These are phyloP conservation scores for Coemansia javaensis DNA, from an alignment of 192 early-diverging fungal genomes.

Conservation along the genomic window DNA sequence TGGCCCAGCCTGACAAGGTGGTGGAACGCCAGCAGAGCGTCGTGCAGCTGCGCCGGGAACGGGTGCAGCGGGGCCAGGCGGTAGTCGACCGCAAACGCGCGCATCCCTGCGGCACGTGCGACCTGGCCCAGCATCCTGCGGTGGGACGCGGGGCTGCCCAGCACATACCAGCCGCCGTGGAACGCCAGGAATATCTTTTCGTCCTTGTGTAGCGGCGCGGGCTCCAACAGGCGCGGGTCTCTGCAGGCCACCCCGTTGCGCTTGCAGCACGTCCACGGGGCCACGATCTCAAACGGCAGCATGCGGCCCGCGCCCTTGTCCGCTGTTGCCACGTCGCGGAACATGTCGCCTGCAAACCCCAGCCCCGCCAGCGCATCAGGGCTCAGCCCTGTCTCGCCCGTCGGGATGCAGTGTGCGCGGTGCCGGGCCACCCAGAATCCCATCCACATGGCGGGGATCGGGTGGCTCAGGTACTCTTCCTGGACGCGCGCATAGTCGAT, in stretches of 20 bases:
- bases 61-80: conserved; percentile 28
- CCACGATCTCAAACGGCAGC: conserved; percentile 10
- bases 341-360: too few relatives aligned
- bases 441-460: neutral
- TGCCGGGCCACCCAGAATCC: neutral
- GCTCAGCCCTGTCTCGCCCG: too few relatives aligned
- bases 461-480: neutral
- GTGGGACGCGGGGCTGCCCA: conserved; percentile 15
- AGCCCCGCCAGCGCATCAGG: too few relatives aligned
- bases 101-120: neutral
- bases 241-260: neutral
- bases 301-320: neutral
- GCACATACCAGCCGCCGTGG: conserved; percentile 24
- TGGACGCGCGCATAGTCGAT: conserved; percentile 5
- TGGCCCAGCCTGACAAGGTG: conserved; percentile 14
- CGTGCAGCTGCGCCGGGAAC: conserved; percentile 34
- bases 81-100: conserved; percentile 21
- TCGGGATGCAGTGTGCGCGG: too few relatives aligned
- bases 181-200: conserved; percentile 15
- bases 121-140: conserved; percentile 3
- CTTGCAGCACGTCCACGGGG: conserved; percentile 4
- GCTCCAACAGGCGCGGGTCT: neutral
- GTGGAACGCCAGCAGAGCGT: conserved; percentile 13
- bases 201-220: conserved; percentile 1
- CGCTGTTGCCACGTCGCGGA: conserved; percentile 2